Conservation (phyloP, 257 asterid genomes). For the Solanum arcanum region DNA sequence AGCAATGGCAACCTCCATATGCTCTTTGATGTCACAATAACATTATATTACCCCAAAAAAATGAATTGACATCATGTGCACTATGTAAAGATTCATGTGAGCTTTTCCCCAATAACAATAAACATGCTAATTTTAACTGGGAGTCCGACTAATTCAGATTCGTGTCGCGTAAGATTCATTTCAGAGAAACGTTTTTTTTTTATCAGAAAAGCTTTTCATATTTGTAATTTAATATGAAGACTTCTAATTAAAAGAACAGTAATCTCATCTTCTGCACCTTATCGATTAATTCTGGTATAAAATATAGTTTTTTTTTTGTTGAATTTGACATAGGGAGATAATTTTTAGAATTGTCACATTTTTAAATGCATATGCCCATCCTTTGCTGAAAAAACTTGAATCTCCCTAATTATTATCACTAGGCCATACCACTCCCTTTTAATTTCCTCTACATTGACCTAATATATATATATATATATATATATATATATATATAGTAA, state of each 20-base stretch:
- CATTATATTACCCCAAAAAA: neutral
- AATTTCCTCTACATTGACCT: neutral
- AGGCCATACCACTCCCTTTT: neutral
- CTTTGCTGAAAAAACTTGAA: neutral
- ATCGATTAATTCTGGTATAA: neutral
- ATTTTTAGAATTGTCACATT: neutral
- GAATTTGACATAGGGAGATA: neutral
- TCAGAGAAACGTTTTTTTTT: neutral
- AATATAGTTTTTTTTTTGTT: neutral
- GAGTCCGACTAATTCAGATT: neutral
- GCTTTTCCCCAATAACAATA: neutral
- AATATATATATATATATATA: no score
- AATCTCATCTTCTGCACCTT: neutral
- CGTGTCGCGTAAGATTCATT: neutral
- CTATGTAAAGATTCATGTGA: neutral
- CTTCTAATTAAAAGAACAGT: neutral
- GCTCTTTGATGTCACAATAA: conserved; percentile 17
- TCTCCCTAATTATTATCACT: neutral
- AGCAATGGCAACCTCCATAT: conserved; percentile 52
- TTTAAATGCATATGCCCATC: neutral
- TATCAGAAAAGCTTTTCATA: neutral
- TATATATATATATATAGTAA: no score
- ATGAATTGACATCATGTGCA: neutral
- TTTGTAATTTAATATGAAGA: neutral
- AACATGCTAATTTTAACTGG: neutral